These are phyloP conservation scores for Thyridium curvatum DNA, from an alignment of 2,329 filamentous ascomycete genomes.

Conservation along the genomic window DNA sequence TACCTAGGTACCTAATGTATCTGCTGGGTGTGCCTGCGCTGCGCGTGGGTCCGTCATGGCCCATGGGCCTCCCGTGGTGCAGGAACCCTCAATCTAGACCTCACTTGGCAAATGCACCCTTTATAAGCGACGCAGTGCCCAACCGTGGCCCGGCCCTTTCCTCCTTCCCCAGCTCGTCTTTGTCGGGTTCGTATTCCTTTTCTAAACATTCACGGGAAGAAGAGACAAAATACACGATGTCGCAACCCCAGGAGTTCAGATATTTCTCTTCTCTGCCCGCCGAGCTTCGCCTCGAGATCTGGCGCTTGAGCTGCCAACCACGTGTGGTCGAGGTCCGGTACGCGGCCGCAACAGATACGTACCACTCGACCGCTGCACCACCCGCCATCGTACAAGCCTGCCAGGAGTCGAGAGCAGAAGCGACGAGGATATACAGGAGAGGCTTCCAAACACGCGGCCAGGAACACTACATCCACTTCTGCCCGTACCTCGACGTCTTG, in stretches of 20 bases:
- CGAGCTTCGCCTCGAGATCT: slow-evolving; percentile 34
- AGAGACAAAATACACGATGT: not conserved
- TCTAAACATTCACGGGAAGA: no score
- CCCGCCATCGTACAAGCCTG: slow-evolving; percentile 33
- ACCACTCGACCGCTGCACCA: slow-evolving; percentile 26
- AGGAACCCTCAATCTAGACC: no score
- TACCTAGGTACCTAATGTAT: no score
- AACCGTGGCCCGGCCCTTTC: no score
- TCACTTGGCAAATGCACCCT: no score
- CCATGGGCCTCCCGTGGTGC: no score
- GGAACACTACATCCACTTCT: slow-evolving; percentile 27
- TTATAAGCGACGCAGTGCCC: no score
- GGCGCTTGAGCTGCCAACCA: slow-evolving; percentile 25
- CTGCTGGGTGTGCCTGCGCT: no score
- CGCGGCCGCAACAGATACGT: slow-evolving; percentile 24
- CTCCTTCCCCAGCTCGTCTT: no score
- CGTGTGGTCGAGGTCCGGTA: slow-evolving; percentile 34
- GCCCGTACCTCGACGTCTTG: slow-evolving; percentile 26
- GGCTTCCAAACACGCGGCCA: slow-evolving; percentile 25
- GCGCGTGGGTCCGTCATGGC: no score
- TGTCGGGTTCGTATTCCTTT: no score
- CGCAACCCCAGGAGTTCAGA: slow-evolving; percentile 16
- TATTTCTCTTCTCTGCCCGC: slow-evolving; percentile 27
- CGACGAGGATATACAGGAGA: slow-evolving; percentile 27
- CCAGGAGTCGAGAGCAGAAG: slow-evolving; percentile 35